Evolutionary conservation across 352 stramenopile genomes (phyloP).

Genomic region (Phytopythium mirpurense): DNA sequence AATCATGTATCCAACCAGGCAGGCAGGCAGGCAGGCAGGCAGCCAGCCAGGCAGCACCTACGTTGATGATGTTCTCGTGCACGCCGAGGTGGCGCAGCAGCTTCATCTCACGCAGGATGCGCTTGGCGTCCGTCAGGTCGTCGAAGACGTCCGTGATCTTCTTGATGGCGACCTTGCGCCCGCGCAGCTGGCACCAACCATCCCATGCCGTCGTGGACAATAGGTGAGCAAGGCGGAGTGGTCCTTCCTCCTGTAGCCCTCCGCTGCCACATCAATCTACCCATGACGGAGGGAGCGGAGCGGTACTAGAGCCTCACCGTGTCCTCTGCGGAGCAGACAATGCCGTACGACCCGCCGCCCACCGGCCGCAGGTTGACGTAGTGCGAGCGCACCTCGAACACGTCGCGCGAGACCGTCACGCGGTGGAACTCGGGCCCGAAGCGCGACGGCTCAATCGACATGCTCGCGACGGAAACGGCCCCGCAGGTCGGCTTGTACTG

Average conservation of each 20-base stretch:
- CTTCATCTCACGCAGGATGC: constrained; percentile 92
- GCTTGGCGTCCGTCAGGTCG: constrained; percentile 90
- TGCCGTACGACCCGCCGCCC: constrained; percentile 88
- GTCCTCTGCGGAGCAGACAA: constrained; percentile 91
- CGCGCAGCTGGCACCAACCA: constrained; percentile 59
- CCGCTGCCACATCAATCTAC: no score
- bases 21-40: no score
- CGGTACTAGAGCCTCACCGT: constrained; percentile 63
- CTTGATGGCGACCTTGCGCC: constrained; percentile 88
- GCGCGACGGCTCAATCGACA: constrained; percentile 67
- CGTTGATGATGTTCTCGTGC: constrained; percentile 91
- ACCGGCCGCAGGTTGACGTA: constrained; percentile 78
- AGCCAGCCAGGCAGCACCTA: constrained; percentile 7
- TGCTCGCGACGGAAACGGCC: constrained; percentile 11
- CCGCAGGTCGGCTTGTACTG: background rate
- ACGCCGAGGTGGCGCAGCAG: constrained; percentile 87
- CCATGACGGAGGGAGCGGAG: no score
- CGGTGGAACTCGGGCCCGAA: constrained; percentile 80
- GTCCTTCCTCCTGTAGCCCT: no score
- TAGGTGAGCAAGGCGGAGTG: no score
- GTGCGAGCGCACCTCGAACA: constrained; percentile 80
- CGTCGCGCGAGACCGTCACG: constrained; percentile 72
- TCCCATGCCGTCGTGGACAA: no score
- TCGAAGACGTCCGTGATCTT: constrained; percentile 92
- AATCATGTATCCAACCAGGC: no score